phyloP scores from a whole-genome alignment of 345 rosid species.

The Hibiscus mutabilis region DNA sequence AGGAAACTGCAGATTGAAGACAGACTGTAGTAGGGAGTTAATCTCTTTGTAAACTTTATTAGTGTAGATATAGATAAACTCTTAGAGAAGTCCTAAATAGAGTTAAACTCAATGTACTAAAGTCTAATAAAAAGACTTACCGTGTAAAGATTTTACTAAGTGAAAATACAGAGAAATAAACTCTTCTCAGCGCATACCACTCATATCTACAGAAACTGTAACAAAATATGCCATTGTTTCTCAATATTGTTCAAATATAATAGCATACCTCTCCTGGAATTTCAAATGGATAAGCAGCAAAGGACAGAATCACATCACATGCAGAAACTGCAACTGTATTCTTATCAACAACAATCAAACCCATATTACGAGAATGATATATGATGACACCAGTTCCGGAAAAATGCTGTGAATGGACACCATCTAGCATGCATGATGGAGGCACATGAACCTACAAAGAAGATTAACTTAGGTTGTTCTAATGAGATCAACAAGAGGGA shows the following conservation, averaged over 20 bases:
- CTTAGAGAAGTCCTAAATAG: no score
- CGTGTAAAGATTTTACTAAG: no score
- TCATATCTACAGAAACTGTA: conserved; percentile 1
- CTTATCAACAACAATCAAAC: conserved; percentile 89
- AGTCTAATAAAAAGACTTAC: no score
- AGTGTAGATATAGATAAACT: no score
- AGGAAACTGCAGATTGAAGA: conserved; percentile 9
- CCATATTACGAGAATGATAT: conserved; percentile 79
- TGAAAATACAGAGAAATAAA: no score
- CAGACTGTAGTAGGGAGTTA: no score
- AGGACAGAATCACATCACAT: conserved; percentile 90
- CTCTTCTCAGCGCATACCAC: no score
- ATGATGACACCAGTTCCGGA: conserved; percentile 89
- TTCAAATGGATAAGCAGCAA: conserved; percentile 94
- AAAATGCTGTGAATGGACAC: conserved; percentile 73
- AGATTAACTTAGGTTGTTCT: background rate
- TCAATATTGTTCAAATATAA: background rate
- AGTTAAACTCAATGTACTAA: no score
- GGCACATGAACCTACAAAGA: conserved; percentile 86
- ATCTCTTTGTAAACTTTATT: no score
- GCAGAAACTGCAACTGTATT: conserved; percentile 78
- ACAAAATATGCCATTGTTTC: conserved; percentile 9
- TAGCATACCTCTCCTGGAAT: conserved; percentile 84
- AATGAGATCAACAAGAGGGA: background rate
- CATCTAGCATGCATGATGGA: conserved; percentile 86